A percentile compares a stretch with the other conserved stretches of the same genome.
These are phyloP conservation scores for Pichia paraexigua DNA, from an alignment of 805 yeast genomes.

Conservation along the genomic window DNA sequence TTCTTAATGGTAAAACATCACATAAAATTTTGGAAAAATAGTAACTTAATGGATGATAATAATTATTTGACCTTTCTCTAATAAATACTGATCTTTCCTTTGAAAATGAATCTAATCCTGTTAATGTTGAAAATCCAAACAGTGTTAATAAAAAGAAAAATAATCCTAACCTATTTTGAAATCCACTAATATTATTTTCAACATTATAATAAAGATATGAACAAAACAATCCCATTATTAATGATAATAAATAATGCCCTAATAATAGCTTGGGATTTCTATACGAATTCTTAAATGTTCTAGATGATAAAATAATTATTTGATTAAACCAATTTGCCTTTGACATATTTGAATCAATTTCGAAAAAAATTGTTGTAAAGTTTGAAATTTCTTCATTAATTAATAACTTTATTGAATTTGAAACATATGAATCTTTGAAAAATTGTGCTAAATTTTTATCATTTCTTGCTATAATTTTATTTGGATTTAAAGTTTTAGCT, in stretches of 20 bases:
- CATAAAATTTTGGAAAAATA: constrained; percentile 79
- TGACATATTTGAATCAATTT: constrained; percentile 26
- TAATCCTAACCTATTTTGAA: constrained; percentile 89
- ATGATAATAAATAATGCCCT: constrained; percentile 74
- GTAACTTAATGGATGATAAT: constrained; percentile 82
- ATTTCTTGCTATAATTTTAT: constrained; percentile 4
- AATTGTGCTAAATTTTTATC: constrained; percentile 14
- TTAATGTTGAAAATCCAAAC: constrained; percentile 89
- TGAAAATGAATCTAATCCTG: constrained; percentile 85
- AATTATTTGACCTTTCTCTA: constrained; percentile 90
- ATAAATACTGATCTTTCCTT: constrained; percentile 83
- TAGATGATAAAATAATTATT: constrained; percentile 62
- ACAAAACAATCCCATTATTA: constrained; percentile 73
- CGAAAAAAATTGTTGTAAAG: constrained; percentile 19
- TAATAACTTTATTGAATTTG: constrained; percentile 33
- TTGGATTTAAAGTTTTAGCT: constrained; percentile 21
- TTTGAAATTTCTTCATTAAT: constrained; percentile 23
- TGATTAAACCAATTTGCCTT: constrained; percentile 61
- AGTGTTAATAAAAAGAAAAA: constrained; percentile 86
- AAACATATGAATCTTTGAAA: constrained; percentile 29
- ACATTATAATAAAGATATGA: constrained; percentile 81
- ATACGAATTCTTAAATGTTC: constrained; percentile 88
- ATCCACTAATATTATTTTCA: constrained; percentile 86
- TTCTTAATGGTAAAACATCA: constrained; percentile 86
- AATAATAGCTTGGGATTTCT: constrained; percentile 85